Evolutionary conservation across 305 asterid genomes (phyloP), one percentile per base, ranked within the genome.

Genomic region (Plantago coronopus): DNA sequence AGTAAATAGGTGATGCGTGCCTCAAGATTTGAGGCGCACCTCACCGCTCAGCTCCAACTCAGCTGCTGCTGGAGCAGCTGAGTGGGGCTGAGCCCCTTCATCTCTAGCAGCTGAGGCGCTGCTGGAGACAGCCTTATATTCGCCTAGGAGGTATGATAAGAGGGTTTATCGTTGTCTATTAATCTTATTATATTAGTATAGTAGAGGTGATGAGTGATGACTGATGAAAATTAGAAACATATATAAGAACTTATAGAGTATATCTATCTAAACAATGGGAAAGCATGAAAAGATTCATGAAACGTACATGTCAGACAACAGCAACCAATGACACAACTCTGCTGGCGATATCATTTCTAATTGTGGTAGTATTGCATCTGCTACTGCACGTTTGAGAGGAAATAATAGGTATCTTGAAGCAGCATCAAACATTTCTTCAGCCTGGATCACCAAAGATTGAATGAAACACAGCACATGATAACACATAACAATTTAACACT

Each of bases 301-400:
- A 59, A 37, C 95, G 50, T 87, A 88, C 98, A 91, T 84, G 81
- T 91, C 98, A 8, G 98, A 77, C 59, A 86, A 54, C 29, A 86
- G 79, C 80, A 91, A 77, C 98, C 98, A 91, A 46, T 81, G 93
- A 60, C 98, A 91, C 65, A 91, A 63, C 69, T 89, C 95, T 57
- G 89, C 95, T 48, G 97, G 95, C 61, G 86, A 70, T 72, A 78
- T 84, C 83, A 74, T 84, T 78, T 91, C 93, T 61, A 91, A 82
- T 47, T 86, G 91, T 45, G 97, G 95, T 49, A 91, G 74, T 66
- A 91, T 69, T 55, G 81, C 95, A 72, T 91, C 98, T 51, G 98
- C 98, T 17, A 89, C 95, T 17, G 89, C 95, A 57, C 98, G 95
- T 78, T 91, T 91, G 53, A 91, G 97, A 55, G 95, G 94, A 77